These are phyloP conservation scores for Pachyrhizus erosus DNA, from an alignment of 306 rosid genomes.

Conservation along the genomic window DNA sequence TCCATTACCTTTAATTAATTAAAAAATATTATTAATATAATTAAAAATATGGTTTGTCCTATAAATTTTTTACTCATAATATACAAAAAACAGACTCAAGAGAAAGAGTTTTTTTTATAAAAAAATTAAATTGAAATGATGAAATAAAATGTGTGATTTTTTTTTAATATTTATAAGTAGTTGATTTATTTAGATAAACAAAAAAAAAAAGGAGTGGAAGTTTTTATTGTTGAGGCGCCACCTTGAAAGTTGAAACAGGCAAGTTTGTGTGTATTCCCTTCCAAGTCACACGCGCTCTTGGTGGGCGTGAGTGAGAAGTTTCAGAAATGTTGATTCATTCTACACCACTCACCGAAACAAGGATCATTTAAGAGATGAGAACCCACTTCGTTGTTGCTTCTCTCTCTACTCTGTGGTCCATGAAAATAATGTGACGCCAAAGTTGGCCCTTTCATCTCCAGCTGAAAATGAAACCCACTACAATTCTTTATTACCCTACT, in stretches of 20 bases:
- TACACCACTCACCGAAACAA: constrained; percentile 25
- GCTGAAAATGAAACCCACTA: constrained; percentile 46
- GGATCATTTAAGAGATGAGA: constrained; percentile 40
- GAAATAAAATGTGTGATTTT: no score
- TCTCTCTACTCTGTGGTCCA: constrained; percentile 51
- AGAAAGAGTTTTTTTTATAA: no score
- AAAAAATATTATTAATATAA: no score
- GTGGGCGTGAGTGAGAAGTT: background rate
- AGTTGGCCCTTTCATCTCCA: constrained; percentile 25
- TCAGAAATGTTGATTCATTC: background rate
- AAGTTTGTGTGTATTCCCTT: background rate
- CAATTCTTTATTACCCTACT: background rate
- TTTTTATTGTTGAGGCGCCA: no score
- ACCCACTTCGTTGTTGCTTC: background rate
- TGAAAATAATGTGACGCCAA: background rate
- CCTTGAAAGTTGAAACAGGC: background rate
- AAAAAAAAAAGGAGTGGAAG: no score
- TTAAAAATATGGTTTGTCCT: no score
- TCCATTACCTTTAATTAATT: no score
- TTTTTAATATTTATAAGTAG: no score
- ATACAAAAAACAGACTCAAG: no score
- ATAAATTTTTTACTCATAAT: no score
- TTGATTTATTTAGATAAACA: no score
- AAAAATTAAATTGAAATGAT: no score
- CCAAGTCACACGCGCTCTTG: constrained; percentile 22